Conservation (phyloP, 2,329 filamentous ascomycete species). For the Diaporthe sp. region DNA sequence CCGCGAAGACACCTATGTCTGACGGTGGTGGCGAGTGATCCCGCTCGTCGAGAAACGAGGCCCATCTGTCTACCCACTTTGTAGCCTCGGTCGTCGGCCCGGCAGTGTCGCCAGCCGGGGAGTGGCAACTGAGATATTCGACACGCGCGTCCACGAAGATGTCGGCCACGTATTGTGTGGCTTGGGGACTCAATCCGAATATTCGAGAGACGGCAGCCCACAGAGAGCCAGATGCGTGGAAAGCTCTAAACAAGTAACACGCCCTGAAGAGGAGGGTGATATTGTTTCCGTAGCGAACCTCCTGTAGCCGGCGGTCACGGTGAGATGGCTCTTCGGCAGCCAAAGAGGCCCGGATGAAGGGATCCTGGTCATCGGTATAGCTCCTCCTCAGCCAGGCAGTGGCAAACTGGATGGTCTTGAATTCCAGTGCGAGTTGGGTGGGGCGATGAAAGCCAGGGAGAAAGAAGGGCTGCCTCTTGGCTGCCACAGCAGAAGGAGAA, state of each 20-base stretch:
- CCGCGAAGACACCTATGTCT: neutral
- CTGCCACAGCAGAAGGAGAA: neutral
- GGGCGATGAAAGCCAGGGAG: conserved; percentile 20
- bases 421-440: conserved; percentile 1
- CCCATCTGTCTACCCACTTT: conserved; percentile 16
- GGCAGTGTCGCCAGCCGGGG: no score
- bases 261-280: conserved; percentile 29
- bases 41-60: neutral
- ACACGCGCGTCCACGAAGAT: conserved; percentile 3
- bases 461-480: conserved; percentile 13
- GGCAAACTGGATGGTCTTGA: neutral
- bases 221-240: neutral
- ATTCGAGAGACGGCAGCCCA: conserved; percentile 14
- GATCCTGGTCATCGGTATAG: conserved; percentile 1
- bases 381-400: conserved; percentile 8
- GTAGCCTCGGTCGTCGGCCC: neutral
- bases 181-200: neutral
- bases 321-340: neutral
- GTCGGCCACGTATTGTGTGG: neutral
- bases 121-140: neutral
- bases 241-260: neutral
- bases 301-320: neutral
- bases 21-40: neutral
- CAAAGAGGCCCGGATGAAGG: neutral
- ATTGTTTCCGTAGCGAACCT: conserved; percentile 33